Conservation (phyloP, 768 basidiomycete species). For the Tremella yokohamensis region DNA sequence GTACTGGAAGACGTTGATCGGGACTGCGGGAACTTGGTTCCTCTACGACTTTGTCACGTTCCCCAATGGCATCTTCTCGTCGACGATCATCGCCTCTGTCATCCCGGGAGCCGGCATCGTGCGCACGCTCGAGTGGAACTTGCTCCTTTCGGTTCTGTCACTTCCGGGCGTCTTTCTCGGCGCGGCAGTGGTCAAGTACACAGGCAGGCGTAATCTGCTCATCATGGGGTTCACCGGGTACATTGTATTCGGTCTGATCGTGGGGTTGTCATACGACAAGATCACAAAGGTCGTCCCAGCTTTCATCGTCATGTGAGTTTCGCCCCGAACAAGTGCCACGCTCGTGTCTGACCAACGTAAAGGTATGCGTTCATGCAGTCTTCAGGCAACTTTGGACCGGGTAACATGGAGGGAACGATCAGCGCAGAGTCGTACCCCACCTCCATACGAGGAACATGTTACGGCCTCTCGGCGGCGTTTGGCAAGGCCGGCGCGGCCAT, state of each 20-base stretch:
- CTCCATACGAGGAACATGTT: too few species aligned
- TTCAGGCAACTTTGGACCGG: too few species aligned
- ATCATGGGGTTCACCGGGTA: conserved; percentile 62
- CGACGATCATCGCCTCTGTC: conserved; percentile 65
- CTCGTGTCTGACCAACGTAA: too few species aligned
- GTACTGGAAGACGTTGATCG: conserved; percentile 67
- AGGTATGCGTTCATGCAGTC: too few species aligned
- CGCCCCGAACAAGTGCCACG: background rate
- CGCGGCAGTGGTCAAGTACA: conserved; percentile 56
- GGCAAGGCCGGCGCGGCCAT: conserved; percentile 57
- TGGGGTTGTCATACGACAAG: conserved; percentile 56
- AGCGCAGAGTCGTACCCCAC: too few species aligned
- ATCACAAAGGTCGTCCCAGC: conserved; percentile 63
- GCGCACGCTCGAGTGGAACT: conserved; percentile 55
- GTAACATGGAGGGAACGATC: too few species aligned
- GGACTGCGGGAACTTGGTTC: too few species aligned
- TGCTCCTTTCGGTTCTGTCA: conserved; percentile 25
- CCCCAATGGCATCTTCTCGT: conserved; percentile 64
- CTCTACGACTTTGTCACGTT: conserved; percentile 74
- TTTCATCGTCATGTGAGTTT: conserved; percentile 66
- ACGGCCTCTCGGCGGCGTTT: too few species aligned
- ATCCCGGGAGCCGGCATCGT: conserved; percentile 57
- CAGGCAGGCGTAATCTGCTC: conserved; percentile 36
- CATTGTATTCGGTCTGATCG: conserved; percentile 56
- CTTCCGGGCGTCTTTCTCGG: conserved; percentile 58